These are phyloP conservation scores for Ophiocordyceps australis DNA, from an alignment of 2,329 filamentous ascomycete genomes.

Conservation along the genomic window DNA sequence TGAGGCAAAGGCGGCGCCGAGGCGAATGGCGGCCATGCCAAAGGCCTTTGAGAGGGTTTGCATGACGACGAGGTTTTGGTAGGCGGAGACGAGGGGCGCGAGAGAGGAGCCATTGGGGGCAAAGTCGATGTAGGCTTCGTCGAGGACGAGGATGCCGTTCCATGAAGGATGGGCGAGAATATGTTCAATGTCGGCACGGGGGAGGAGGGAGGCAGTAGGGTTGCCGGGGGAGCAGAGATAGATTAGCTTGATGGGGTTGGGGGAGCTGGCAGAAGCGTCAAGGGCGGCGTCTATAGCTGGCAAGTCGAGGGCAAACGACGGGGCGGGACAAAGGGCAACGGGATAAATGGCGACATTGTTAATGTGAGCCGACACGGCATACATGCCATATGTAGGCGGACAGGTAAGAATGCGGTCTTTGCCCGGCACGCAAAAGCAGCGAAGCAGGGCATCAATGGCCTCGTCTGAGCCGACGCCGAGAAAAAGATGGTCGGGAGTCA, in stretches of 20 bases:
- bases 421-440: constrained; percentile 81
- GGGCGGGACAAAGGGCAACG: constrained; percentile 59
- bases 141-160: constrained; percentile 87
- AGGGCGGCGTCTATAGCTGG: constrained; percentile 49
- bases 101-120: constrained; percentile 58
- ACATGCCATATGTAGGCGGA: constrained; percentile 98
- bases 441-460: constrained; percentile 83
- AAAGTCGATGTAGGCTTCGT: constrained; percentile 95
- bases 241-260: constrained; percentile 57
- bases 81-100: constrained; percentile 80
- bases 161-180: constrained; percentile 76
- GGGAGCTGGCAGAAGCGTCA: constrained; percentile 20
- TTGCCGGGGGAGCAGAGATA: constrained; percentile 95
- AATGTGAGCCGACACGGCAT: constrained; percentile 80
- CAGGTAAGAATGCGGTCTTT: constrained; percentile 85
- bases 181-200: constrained; percentile 53
- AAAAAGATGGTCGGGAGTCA: constrained; percentile 74
- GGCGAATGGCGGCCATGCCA: constrained; percentile 79
- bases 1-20: constrained; percentile 71
- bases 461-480: constrained; percentile 94
- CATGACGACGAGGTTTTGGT: constrained; percentile 93
- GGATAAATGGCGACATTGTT: constrained; percentile 81
- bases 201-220: constrained; percentile 66
- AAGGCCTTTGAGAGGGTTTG: constrained; percentile 98
- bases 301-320: constrained; percentile 58